Evolutionary conservation across 2,329 filamentous ascomycete species (phyloP).

Genomic region (Talaromyces verruculosus): DNA sequence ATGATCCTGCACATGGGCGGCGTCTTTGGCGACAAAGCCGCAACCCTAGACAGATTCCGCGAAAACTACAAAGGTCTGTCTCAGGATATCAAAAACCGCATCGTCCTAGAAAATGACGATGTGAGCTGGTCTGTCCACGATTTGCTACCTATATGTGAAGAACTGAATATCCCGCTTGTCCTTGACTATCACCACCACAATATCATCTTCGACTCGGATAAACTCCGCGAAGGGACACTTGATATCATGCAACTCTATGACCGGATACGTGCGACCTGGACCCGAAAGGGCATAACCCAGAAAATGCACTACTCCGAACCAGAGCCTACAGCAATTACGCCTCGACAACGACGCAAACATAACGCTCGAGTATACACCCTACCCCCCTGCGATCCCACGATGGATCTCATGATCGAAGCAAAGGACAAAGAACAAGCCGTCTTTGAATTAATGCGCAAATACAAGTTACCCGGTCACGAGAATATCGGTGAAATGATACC

Average conservation of each 20-base stretch:
- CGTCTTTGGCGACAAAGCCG: constrained; percentile 79
- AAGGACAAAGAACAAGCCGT: constrained; percentile 98
- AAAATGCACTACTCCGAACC: constrained; percentile 98
- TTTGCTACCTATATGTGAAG: constrained; percentile 82
- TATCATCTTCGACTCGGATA: constrained; percentile 74
- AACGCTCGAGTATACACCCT: constrained; percentile 74
- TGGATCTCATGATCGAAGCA: constrained; percentile 99
- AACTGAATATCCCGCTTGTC: constrained; percentile 88
- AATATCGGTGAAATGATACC: constrained; percentile 75
- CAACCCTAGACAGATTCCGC: constrained; percentile 74
- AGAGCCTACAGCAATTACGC: constrained; percentile 71
- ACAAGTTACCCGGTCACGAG: constrained; percentile 77
- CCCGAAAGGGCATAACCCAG: constrained; percentile 76
- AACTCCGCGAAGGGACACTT: constrained; percentile 77
- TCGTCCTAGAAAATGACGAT: constrained; percentile 94
- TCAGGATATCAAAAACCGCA: constrained; percentile 69
- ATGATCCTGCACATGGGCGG: constrained; percentile 96
- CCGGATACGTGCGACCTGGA: constrained; percentile 81
- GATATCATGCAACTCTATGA: constrained; percentile 76
- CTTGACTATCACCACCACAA: constrained; percentile 96
- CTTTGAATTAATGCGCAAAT: constrained; percentile 87
- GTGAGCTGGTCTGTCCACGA: constrained; percentile 92
- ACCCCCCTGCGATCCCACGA: constrained; percentile 76
- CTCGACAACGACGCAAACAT: constrained; percentile 78
- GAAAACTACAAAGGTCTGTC: constrained; percentile 69